These are phyloP conservation scores for Tephrocybe sp. DNA, from an alignment of 768 basidiomycete species.

Conservation along the genomic window DNA sequence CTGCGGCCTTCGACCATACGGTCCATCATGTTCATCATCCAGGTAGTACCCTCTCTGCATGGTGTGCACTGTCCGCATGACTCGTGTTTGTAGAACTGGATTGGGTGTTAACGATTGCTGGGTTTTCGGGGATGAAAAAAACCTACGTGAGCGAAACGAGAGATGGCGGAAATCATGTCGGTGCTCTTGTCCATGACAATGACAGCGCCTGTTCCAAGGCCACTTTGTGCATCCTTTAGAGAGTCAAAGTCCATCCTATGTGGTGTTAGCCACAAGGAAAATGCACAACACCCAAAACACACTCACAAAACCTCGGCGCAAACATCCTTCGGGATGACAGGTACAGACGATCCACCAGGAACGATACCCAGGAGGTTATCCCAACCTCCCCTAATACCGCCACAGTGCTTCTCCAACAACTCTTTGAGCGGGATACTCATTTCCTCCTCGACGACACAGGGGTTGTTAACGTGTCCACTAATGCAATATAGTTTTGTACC, in stretches of 20 bases:
- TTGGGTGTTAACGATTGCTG: not conserved
- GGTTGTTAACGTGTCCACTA: constrained; percentile 96
- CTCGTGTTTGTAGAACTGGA: constrained; percentile 95
- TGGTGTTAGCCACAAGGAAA: constrained; percentile 3
- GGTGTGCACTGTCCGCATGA: constrained; percentile 98
- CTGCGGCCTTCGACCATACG: constrained; percentile 91
- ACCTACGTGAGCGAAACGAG: constrained; percentile 79
- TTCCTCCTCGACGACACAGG: constrained; percentile 97
- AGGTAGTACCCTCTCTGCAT: constrained; percentile 92
- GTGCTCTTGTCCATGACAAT: constrained; percentile 99
- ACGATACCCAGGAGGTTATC: constrained; percentile 96
- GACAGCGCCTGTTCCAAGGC: constrained; percentile 95
- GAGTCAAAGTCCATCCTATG: constrained; percentile 97
- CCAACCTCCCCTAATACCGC: constrained; percentile 94
- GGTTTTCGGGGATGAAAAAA: not conserved
- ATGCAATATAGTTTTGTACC: constrained; percentile 98
- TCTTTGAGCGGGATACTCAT: constrained; percentile 97
- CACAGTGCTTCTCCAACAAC: constrained; percentile 94
- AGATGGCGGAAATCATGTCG: constrained; percentile 91
- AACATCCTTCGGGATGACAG: constrained; percentile 79
- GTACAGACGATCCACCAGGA: constrained; percentile 93
- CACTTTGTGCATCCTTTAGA: constrained; percentile 92
- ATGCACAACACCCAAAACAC: not conserved
- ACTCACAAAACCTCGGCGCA: constrained; percentile 89
- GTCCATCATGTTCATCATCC: constrained; percentile 99